A percentile compares a stretch with the other conserved stretches of the same genome.
Conservation (phyloP, 225 moss, liverwort and hornwort genomes). For the Asterella californica region DNA sequence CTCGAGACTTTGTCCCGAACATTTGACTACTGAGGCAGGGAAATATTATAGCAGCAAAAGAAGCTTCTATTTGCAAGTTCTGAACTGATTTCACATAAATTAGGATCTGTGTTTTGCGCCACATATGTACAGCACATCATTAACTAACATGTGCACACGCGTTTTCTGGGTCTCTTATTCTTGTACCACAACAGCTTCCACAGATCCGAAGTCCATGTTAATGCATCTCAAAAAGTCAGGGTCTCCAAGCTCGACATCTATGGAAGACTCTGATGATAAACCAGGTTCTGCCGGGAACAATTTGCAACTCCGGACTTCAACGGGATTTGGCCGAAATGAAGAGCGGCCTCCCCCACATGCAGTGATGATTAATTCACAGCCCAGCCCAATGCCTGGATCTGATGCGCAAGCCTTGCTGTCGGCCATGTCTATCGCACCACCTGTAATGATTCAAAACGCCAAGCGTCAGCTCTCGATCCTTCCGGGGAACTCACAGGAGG, state of each 20-base stretch:
- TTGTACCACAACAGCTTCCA: slow-evolving; percentile 29
- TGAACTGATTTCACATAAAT: slow-evolving; percentile 1
- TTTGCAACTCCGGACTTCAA: slow-evolving; percentile 60
- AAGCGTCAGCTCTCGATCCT: slow-evolving; percentile 69
- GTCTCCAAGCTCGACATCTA: slow-evolving; percentile 75
- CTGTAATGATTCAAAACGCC: slow-evolving; percentile 55
- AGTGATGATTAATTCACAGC: slow-evolving; percentile 60
- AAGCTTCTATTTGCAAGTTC: neutral
- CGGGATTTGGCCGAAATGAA: slow-evolving; percentile 60
- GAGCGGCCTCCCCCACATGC: slow-evolving; percentile 49
- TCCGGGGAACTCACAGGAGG: slow-evolving; percentile 58
- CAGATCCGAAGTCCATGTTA: slow-evolving; percentile 75
- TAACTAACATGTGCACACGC: slow-evolving; percentile 5
- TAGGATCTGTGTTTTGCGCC: neutral
- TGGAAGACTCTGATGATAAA: slow-evolving; percentile 90
- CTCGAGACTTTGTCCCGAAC: neutral
- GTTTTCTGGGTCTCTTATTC: slow-evolving; percentile 20
- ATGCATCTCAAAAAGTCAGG: slow-evolving; percentile 76
- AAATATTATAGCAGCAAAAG: neutral
- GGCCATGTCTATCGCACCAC: slow-evolving; percentile 74
- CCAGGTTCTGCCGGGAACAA: slow-evolving; percentile 77
- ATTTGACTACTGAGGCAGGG: neutral
- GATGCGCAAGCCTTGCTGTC: slow-evolving; percentile 74
- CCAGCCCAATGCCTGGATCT: slow-evolving; percentile 51
- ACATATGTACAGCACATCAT: neutral